Evolutionary conservation across 192 early-diverging fungal genomes (phyloP), one percentile per base, ranked within the genome.

Genomic region (Dissophora ornata): DNA sequence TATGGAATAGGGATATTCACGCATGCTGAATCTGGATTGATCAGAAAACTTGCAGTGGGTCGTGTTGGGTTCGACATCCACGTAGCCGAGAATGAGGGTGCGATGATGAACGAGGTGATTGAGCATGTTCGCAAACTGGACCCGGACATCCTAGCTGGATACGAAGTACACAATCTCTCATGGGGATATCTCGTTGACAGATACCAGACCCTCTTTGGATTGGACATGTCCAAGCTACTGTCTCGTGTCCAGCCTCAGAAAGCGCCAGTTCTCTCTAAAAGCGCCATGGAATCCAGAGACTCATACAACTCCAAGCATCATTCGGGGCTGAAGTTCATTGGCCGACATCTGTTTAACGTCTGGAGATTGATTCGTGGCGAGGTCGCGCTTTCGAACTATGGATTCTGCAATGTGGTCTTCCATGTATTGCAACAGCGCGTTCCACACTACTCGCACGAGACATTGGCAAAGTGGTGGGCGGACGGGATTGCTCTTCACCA

Each of bases 81-180:
- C 26, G 79, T 79, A 53, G 50, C 82, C 1, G 51, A 69, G 10
- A 64, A 83, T 46, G 96, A 97, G 79, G 28, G 66, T 6, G 75
- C 71, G 2, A 77, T 97, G 79, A 62, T 97, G 30, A 62, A 81
- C 10, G 55, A 57, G 2, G 33, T 97, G 8, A 73, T 89, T 36
- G 48, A 82, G 2, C 81, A 81, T 41, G 86, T 92, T 3, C 82
- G 87, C 0, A 50, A 53, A 6, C 79, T 81, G 38, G 95, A 98
- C 71, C 96, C 96, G 0, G 96, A 98, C 62, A 87, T 98, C 46
- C 62, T 97, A 21, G 81, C 89, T 11, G 97, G 97, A 2, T 98
- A 93, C 60, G 96, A 98, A 41, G 66, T 97, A 4, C 90, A 98
- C 34, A 84, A 79, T 21, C 58, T 88, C 10, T 97, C 95, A 0